phyloP scores from a whole-genome alignment of 1,284 basidiomycete species.

The Microbotryum saponariae region DNA sequence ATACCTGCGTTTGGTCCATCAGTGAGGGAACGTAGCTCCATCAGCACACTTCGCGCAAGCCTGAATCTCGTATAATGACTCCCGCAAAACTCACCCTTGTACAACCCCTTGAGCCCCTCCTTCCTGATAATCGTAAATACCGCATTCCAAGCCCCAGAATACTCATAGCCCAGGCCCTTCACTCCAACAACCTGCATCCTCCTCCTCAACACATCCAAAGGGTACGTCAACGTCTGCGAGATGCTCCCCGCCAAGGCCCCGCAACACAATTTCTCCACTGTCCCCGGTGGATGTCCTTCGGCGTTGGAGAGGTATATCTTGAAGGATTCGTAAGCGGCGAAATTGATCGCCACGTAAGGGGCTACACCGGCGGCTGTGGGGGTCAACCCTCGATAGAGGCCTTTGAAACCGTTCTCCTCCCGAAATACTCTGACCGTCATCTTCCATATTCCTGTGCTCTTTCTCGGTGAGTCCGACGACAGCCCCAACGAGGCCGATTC shows the following conservation, averaged over 20 bases:
- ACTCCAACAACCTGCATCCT: conserved; percentile 95
- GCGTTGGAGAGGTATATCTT: conserved; percentile 30
- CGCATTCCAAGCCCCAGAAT: conserved; percentile 24
- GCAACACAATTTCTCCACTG: conserved; percentile 42
- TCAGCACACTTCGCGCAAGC: too few relatives aligned
- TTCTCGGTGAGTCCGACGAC: conserved; percentile 14
- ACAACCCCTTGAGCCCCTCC: background rate
- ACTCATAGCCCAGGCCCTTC: conserved; percentile 50
- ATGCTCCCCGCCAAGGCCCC: conserved; percentile 55
- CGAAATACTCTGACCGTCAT: conserved; percentile 42
- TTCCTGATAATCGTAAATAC: background rate
- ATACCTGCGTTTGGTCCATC: too few relatives aligned
- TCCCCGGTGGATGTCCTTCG: conserved; percentile 26
- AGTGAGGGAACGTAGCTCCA: too few relatives aligned
- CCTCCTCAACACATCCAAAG: conserved; percentile 84
- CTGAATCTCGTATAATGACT: too few relatives aligned
- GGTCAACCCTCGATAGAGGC: conserved; percentile 41
- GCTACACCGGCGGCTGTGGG: conserved; percentile 37
- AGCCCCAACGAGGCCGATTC: conserved; percentile 32
- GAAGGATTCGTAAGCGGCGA: conserved; percentile 34
- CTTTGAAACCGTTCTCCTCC: conserved; percentile 43
- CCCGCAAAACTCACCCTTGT: background rate
- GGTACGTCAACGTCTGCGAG: conserved; percentile 89
- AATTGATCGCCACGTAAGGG: conserved; percentile 35
- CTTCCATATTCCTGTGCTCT: conserved; percentile 38